These are phyloP conservation scores for Plectranthus barbatus DNA, from an alignment of 257 asterid species.

Conservation along the genomic window DNA sequence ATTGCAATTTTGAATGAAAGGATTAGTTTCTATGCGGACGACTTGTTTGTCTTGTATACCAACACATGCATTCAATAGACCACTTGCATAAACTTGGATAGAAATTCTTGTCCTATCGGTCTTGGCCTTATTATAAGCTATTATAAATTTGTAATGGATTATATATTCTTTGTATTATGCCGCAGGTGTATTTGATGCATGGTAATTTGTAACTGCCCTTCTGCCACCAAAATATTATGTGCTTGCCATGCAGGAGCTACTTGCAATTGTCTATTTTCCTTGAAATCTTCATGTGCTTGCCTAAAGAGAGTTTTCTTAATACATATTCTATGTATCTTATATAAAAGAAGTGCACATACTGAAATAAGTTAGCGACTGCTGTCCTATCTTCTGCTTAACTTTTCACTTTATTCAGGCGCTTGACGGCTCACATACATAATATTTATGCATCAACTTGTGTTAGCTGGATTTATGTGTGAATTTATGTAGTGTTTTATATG, in stretches of 20 bases:
- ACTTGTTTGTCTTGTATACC: neutral
- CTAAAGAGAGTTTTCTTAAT: neutral
- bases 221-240: neutral
- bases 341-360: neutral
- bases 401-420: neutral
- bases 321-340: neutral
- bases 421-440: neutral
- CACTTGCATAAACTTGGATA: conserved; percentile 1
- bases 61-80: neutral
- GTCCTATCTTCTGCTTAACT: too few species aligned
- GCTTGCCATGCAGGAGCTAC: neutral
- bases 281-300: neutral
- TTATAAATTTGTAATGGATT: neutral
- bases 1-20: neutral
- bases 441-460: neutral
- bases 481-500: too few species aligned
- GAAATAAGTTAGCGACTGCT: neutral
- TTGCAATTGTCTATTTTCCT: neutral
- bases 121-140: conserved; percentile 1
- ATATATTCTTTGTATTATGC: neutral
- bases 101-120: neutral
- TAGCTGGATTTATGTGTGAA: too few species aligned
- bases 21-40: neutral
- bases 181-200: neutral
- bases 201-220: neutral